Percentiles rank a stretch among this genome's conserved stretches.
phyloP scores from a whole-genome alignment of 1,284 basidiomycete genomes.

The Termitomyces sp. region DNA sequence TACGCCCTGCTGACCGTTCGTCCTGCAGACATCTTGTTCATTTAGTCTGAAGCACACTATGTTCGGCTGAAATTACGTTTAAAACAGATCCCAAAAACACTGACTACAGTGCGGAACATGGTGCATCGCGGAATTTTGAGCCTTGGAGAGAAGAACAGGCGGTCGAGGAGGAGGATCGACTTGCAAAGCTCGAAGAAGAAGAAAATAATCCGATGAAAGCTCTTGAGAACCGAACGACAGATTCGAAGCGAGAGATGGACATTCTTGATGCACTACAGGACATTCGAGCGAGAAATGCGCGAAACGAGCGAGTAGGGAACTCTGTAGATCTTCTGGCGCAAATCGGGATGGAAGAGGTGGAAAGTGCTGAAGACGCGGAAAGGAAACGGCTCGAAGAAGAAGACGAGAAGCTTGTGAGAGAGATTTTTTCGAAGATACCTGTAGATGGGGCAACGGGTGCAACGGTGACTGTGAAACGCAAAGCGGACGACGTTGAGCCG shows the following conservation, averaged over 20 bases:
- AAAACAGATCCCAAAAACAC: conserved; percentile 99
- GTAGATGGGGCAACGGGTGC: conserved; percentile 26
- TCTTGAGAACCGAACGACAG: conserved; percentile 86
- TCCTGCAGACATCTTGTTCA: neutral
- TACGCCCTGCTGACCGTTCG: conserved; percentile 23
- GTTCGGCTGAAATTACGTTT: conserved; percentile 98
- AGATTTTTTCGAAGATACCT: conserved; percentile 78
- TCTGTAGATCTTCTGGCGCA: conserved; percentile 57
- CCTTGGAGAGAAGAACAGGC: conserved; percentile 80
- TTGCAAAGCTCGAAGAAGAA: conserved; percentile 78
- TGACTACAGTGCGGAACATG: conserved; percentile 89
- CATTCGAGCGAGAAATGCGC: conserved; percentile 88
- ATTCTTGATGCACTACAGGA: conserved; percentile 95
- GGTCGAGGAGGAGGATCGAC: conserved; percentile 69
- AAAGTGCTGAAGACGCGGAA: conserved; percentile 67
- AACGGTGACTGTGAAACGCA: conserved; percentile 70
- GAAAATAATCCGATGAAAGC: conserved; percentile 97
- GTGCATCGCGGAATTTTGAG: conserved; percentile 92
- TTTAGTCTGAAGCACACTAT: conserved; percentile 61
- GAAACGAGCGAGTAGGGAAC: conserved; percentile 78
- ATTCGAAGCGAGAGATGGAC: conserved; percentile 98
- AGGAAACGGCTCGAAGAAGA: conserved; percentile 75
- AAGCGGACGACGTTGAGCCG: conserved; percentile 69
- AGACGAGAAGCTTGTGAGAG: conserved; percentile 83
- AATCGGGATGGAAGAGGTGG: conserved; percentile 55